Evolutionary conservation across 2,329 filamentous ascomycete genomes (phyloP).

Genomic region (Fusarium mexicanum): DNA sequence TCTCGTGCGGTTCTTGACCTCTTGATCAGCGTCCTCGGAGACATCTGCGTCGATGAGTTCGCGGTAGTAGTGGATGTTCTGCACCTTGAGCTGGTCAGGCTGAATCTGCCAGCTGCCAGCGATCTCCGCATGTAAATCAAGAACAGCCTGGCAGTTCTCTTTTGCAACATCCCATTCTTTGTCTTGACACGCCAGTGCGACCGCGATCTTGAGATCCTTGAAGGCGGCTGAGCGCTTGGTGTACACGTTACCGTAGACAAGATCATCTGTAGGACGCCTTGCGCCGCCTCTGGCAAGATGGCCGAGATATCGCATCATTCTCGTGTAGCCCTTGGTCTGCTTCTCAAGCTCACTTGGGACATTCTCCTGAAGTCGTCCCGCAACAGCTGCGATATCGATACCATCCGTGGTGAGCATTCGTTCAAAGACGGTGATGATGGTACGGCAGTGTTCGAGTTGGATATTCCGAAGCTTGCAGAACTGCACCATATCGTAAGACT

Average conservation of each 20-base stretch:
- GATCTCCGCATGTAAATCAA: background rate
- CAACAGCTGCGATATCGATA: background rate
- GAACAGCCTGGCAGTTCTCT: background rate
- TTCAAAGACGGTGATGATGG: background rate
- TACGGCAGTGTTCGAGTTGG: slow-evolving; percentile 15
- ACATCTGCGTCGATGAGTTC: background rate
- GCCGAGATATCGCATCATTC: background rate
- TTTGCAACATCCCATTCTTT: slow-evolving; percentile 7
- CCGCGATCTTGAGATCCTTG: slow-evolving; percentile 5
- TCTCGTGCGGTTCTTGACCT: background rate
- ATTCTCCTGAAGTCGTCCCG: background rate
- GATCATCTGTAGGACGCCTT: background rate
- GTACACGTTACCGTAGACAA: slow-evolving; percentile 5
- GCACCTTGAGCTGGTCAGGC: background rate
- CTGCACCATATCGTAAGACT: background rate
- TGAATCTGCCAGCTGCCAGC: background rate
- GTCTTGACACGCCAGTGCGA: background rate
- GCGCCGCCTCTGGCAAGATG: background rate
- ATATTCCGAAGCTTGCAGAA: slow-evolving; percentile 18
- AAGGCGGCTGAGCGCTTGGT: slow-evolving; percentile 18
- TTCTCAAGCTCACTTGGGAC: background rate
- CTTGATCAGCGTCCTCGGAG: background rate
- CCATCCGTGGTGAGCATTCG: background rate
- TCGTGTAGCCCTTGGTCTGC: background rate
- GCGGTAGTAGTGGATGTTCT: background rate